phyloP scores from a whole-genome alignment of 768 basidiomycete genomes.

The Pleurotus cornucopiae region DNA sequence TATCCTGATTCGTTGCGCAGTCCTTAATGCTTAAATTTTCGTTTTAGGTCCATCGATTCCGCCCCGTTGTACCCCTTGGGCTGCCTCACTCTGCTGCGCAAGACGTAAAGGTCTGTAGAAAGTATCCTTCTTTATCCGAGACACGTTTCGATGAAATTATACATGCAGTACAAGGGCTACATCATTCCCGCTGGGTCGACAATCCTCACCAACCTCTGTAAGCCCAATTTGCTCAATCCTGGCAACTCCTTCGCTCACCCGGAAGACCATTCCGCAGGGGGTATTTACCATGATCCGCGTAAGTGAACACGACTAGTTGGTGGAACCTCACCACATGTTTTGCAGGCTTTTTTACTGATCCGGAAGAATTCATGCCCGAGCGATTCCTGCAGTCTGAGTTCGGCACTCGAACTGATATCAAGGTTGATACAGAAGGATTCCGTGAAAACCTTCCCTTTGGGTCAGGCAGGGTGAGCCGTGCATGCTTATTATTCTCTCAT shows the following conservation, averaged over 20 bases:
- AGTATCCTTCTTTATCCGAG: background rate
- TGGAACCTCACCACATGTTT: background rate
- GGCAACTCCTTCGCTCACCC: background rate
- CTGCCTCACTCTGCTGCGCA: constrained; percentile 15
- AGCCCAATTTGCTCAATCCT: background rate
- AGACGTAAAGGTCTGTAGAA: constrained; percentile 6
- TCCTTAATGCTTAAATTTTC: too few species aligned
- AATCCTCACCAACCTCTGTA: constrained; percentile 13
- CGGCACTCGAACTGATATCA: constrained; percentile 13
- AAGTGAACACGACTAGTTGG: background rate
- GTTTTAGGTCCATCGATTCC: constrained; percentile 14
- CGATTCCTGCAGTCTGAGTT: constrained; percentile 12
- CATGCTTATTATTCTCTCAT: background rate
- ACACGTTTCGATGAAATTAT: background rate
- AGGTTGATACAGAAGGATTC: constrained; percentile 11
- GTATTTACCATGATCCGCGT: constrained; percentile 2
- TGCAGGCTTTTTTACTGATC: constrained; percentile 6
- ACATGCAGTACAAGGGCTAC: constrained; percentile 11
- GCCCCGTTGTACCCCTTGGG: constrained; percentile 15
- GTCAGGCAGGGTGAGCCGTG: constrained; percentile 12
- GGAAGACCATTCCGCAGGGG: background rate
- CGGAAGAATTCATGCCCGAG: constrained; percentile 12
- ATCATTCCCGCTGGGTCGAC: constrained; percentile 10
- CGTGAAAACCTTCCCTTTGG: constrained; percentile 14
- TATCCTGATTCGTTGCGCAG: background rate